Base-by-base conservation (phyloP, 768 basidiomycete species). In the Lentinula aciculospora region DNA sequence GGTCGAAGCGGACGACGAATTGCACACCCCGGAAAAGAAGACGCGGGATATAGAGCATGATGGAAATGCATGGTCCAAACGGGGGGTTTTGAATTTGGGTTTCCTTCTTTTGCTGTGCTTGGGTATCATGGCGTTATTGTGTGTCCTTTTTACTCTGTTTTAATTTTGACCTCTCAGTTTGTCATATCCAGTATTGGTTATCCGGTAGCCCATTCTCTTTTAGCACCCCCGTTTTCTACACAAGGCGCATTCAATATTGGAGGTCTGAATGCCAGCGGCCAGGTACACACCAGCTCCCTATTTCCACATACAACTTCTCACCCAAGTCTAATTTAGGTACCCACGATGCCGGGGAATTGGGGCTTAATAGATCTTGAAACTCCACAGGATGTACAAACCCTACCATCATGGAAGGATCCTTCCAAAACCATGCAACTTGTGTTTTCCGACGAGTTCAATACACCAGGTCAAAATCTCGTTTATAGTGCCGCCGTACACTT, bases 391-490 rank as follows among this genome's bases (percentile, higher is more conserved):
- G 82, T 79, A 3, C 72, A 74, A 66, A 78, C 80, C 10, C 21
- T 49, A 15, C 44, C 54, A 9, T 56, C 54, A 8, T 60, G 59
- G 59, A 31, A 53, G 23, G 55, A 60, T 44, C 27, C 46, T 21
- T 48, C 53, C 15, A 36, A 69, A 68, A 68, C 61, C 69, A 56
- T 73, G 79, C 67, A 76, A 48, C 76, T 92, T 29, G 86, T 90
- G 6, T 92, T 89, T 68, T 86, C 83, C 5, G 91, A 93, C 69
- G 91, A 93, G 67, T 92, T 93, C 67, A 85, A 92, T 66, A 74
- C 73, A 23, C 83, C 85, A 19, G 88, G 89, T 6, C 76, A 91
- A 58, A 79, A 84, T 5, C 91, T 92, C 65, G 92, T 88, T 72
- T 81, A 85, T 36, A 87, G 88, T 9, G 89, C 92, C 61, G 91